Percentiles rank a stretch among this genome's conserved stretches.
These are phyloP conservation scores for Vitis hybrid DNA, from an alignment of 177 flowering plant genomes.

Conservation along the genomic window DNA sequence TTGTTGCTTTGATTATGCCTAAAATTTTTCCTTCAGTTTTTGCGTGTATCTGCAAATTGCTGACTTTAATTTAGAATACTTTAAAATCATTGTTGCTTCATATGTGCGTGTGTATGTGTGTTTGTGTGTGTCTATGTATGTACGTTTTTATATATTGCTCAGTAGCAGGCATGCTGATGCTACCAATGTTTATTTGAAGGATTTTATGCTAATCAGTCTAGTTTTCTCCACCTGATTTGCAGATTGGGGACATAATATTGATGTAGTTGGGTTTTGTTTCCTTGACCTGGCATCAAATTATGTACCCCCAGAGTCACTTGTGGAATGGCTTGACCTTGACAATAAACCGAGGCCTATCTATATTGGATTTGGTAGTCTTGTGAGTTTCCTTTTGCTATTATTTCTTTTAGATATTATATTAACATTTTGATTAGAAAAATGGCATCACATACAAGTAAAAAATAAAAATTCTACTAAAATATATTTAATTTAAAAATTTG, in stretches of 20 bases:
- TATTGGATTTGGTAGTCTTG: constrained; percentile 94
- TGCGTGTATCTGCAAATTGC: too few species aligned
- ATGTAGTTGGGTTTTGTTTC: constrained; percentile 93
- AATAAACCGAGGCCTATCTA: constrained; percentile 58
- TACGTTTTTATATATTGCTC: not conserved
- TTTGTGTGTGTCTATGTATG: not conserved
- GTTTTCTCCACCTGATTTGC: constrained; percentile 21
- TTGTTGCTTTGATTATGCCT: too few species aligned
- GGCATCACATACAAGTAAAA: not conserved
- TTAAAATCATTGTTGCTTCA: too few species aligned
- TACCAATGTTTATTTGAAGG: not conserved
- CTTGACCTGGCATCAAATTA: constrained; percentile 88
- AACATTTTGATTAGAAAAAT: not conserved
- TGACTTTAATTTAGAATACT: too few species aligned
- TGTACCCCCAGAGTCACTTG: constrained; percentile 72
- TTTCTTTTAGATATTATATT: not conserved
- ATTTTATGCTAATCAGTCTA: not conserved
- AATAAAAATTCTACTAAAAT: not conserved
- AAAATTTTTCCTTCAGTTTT: too few species aligned
- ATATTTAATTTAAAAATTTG: too few species aligned
- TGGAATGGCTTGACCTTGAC: constrained; percentile 71
- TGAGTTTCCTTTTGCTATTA: constrained; percentile 36
- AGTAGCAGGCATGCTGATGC: not conserved
- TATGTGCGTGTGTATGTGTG: not conserved
- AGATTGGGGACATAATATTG: constrained; percentile 95